Percentiles rank a stretch among this genome's conserved stretches.
Evolutionary conservation across 148 eudicot species (phyloP).

Genomic region (Amaranthus cruentus): DNA sequence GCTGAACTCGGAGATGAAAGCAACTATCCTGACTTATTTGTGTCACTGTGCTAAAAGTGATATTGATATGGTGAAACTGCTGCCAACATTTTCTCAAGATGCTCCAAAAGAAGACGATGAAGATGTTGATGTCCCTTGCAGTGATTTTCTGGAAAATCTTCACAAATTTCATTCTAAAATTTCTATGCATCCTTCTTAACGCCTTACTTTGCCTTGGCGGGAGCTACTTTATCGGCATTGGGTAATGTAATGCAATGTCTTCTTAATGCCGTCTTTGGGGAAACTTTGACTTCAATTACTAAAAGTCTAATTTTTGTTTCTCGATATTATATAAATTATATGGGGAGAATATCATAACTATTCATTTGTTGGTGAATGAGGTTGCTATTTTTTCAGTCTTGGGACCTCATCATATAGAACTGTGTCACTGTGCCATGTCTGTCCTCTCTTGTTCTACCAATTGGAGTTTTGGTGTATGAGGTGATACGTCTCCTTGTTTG

Average conservation of each 20-base stretch:
- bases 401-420: no score
- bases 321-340: no score
- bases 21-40: constrained; percentile 46
- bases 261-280: constrained; percentile 12
- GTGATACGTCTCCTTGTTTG: no score
- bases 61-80: constrained; percentile 33
- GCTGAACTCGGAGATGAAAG: constrained; percentile 48
- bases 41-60: constrained; percentile 32
- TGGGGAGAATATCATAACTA: no score
- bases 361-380: no score
- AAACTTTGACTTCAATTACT: background rate
- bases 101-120: constrained; percentile 31
- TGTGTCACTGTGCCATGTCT: no score
- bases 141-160: constrained; percentile 47
- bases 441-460: no score
- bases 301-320: no score
- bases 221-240: background rate
- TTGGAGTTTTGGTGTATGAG: no score
- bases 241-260: background rate
- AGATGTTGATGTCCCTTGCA: constrained; percentile 37
- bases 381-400: no score
- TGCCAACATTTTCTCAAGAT: constrained; percentile 59
- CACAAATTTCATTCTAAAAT: constrained; percentile 35
- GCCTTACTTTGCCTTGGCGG: background rate
- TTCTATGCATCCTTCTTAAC: constrained; percentile 32